Conservation (phyloP, 805 yeast species). For the Monosporozyma siamensis region DNA sequence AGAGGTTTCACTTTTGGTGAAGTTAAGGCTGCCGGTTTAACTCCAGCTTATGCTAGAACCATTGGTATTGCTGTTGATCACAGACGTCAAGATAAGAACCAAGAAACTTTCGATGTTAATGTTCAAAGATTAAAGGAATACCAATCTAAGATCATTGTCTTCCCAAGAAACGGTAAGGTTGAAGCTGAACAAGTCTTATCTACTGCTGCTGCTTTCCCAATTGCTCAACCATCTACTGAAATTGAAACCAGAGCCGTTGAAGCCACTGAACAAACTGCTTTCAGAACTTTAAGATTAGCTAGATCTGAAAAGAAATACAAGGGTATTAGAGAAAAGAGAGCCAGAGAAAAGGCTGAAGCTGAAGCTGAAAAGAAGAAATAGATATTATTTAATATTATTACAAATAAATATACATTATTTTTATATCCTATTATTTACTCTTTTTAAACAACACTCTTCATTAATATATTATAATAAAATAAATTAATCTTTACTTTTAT, state of each 20-base stretch:
- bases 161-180: slow-evolving; percentile 81
- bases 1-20: slow-evolving; percentile 98
- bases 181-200: slow-evolving; percentile 72
- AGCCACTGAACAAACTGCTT: slow-evolving; percentile 69
- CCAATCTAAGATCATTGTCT: slow-evolving; percentile 90
- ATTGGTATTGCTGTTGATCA: slow-evolving; percentile 98
- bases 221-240: slow-evolving; percentile 67
- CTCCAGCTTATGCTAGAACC: slow-evolving; percentile 94
- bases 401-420: background rate
- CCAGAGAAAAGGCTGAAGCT: slow-evolving; percentile 94
- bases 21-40: slow-evolving; percentile 93
- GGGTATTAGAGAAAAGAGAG: slow-evolving; percentile 98
- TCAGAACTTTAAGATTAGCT: slow-evolving; percentile 90
- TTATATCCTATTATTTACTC: slow-evolving; percentile 1
- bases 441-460: slow-evolving; percentile 2
- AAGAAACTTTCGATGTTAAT: slow-evolving; percentile 89
- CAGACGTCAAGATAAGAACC: slow-evolving; percentile 98
- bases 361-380: slow-evolving; percentile 99
- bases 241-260: slow-evolving; percentile 82
- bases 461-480: background rate
- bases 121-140: slow-evolving; percentile 95
- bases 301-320: slow-evolving; percentile 87
- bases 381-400: slow-evolving; percentile 1
- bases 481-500: background rate
- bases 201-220: slow-evolving; percentile 80